These are phyloP conservation scores for Yamadazyma oceani DNA, from an alignment of 1,139 yeast genomes.

Conservation along the genomic window DNA sequence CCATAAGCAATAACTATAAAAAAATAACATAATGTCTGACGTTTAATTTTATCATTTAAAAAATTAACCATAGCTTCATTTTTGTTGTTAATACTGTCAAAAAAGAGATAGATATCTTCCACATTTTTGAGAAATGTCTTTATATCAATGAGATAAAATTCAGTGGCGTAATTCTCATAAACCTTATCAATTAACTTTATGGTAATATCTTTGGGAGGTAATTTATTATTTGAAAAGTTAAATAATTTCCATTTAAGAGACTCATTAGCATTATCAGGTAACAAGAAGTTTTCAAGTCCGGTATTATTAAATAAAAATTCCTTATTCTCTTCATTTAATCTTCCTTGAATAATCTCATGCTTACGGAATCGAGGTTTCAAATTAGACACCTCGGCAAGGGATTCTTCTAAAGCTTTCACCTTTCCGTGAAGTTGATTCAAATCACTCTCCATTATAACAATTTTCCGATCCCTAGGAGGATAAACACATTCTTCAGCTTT, in stretches of 20 bases:
- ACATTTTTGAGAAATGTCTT: constrained; percentile 15
- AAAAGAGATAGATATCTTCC: constrained; percentile 28
- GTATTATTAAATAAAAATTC: constrained; percentile 14
- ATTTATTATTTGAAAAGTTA: constrained; percentile 17
- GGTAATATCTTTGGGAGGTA: constrained; percentile 17
- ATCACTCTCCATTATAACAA: constrained; percentile 53
- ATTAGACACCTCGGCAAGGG: constrained; percentile 3
- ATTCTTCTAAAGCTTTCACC: constrained; percentile 35
- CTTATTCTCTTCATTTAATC: constrained; percentile 12
- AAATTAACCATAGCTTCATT: constrained; percentile 5
- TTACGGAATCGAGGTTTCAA: not conserved
- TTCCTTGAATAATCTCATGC: constrained; percentile 12
- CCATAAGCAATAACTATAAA: constrained; percentile 39
- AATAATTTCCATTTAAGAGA: constrained; percentile 26
- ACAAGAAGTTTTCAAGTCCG: constrained; percentile 20
- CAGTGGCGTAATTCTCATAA: constrained; percentile 15
- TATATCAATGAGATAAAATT: constrained; percentile 16
- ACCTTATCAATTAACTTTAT: constrained; percentile 12
- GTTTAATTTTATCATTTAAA: constrained; percentile 10
- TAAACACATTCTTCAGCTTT: constrained; percentile 43
- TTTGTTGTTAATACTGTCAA: constrained; percentile 20
- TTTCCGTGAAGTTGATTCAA: constrained; percentile 42
- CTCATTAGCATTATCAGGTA: constrained; percentile 28
- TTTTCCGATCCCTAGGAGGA: constrained; percentile 50
- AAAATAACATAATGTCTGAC: constrained; percentile 28